phyloP scores from a whole-genome alignment of 2,329 filamentous ascomycete species.

The Penicillium corylophilum region DNA sequence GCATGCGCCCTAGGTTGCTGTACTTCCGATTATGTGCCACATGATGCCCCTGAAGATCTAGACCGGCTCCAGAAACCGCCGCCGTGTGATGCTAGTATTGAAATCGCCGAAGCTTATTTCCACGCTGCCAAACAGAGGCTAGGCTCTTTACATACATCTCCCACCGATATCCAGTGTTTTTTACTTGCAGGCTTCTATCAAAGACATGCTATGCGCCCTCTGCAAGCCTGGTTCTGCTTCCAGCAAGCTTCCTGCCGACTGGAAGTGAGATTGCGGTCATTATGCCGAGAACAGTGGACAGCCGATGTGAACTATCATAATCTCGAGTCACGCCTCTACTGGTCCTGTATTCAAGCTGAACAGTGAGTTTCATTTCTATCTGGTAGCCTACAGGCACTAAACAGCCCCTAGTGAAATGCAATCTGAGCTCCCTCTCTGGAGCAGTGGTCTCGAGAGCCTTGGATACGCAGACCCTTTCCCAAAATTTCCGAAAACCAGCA shows the following conservation, averaged over 20 bases:
- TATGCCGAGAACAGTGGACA: slow-evolving; percentile 23
- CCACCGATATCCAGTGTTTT: slow-evolving; percentile 25
- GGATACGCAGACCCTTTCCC: slow-evolving; percentile 23
- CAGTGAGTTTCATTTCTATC: slow-evolving; percentile 13
- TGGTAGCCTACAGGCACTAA: not conserved
- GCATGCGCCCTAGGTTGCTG: slow-evolving; percentile 23
- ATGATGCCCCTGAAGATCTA: slow-evolving; percentile 18
- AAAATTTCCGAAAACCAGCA: slow-evolving; percentile 9
- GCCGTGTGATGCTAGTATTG: slow-evolving; percentile 18
- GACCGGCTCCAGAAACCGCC: slow-evolving; percentile 17
- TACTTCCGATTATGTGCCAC: slow-evolving; percentile 17
- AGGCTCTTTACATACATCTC: slow-evolving; percentile 22
- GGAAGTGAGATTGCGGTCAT: slow-evolving; percentile 23
- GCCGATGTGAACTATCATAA: slow-evolving; percentile 24
- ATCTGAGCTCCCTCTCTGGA: slow-evolving; percentile 24
- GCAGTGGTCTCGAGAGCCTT: slow-evolving; percentile 20
- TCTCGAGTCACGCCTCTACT: slow-evolving; percentile 25
- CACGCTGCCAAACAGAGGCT: slow-evolving; percentile 25
- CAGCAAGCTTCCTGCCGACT: slow-evolving; percentile 26
- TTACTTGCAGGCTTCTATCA: slow-evolving; percentile 24
- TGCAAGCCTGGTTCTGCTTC: slow-evolving; percentile 26
- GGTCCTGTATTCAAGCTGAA: slow-evolving; percentile 28
- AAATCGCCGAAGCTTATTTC: slow-evolving; percentile 23
- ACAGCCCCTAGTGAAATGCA: slow-evolving; percentile 20
- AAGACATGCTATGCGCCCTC: slow-evolving; percentile 21